Conservation (phyloP, 192 early-diverging fungal species). For the Coemansia sp. region DNA sequence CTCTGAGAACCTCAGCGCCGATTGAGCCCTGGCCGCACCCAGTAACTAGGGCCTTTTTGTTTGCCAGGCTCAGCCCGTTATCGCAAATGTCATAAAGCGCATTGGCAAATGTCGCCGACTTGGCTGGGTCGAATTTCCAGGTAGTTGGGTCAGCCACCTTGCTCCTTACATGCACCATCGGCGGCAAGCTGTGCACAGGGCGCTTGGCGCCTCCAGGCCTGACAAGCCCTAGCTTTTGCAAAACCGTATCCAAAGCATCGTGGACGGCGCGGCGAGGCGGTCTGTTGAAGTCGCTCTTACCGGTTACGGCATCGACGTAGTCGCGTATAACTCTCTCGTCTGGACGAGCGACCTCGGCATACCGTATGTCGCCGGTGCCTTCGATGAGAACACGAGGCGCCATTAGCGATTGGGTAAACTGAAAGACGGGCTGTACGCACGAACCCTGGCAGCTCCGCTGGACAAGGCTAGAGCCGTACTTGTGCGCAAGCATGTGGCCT, state of each 20-base stretch:
- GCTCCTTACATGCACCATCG: constrained; percentile 55
- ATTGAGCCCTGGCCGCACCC: constrained; percentile 90
- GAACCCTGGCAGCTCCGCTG: constrained; percentile 3
- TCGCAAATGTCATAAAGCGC: constrained; percentile 68
- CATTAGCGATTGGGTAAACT: constrained; percentile 57
- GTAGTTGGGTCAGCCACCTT: constrained; percentile 32
- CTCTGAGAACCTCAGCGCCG: constrained; percentile 80
- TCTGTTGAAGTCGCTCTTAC: constrained; percentile 64
- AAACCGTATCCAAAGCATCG: constrained; percentile 13
- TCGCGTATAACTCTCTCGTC: constrained; percentile 85
- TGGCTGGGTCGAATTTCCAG: constrained; percentile 16
- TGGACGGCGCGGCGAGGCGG: constrained; percentile 59
- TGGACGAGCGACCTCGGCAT: constrained; percentile 70
- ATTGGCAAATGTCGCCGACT: constrained; percentile 20
- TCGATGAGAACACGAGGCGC: constrained; percentile 74
- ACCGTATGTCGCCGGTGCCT: constrained; percentile 71
- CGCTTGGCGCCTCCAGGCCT: not conserved
- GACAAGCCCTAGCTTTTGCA: constrained; percentile 25
- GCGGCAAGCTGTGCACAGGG: constrained; percentile 25
- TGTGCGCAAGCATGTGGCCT: constrained; percentile 71
- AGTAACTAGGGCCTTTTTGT: constrained; percentile 82
- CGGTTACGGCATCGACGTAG: constrained; percentile 85
- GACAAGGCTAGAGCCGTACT: constrained; percentile 71
- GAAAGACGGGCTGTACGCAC: constrained; percentile 61
- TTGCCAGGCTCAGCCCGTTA: constrained; percentile 63